Evolutionary conservation across 352 stramenopile genomes (phyloP), one percentile per base, ranked within the genome.

Genomic region (Phytopythium aichiense): DNA sequence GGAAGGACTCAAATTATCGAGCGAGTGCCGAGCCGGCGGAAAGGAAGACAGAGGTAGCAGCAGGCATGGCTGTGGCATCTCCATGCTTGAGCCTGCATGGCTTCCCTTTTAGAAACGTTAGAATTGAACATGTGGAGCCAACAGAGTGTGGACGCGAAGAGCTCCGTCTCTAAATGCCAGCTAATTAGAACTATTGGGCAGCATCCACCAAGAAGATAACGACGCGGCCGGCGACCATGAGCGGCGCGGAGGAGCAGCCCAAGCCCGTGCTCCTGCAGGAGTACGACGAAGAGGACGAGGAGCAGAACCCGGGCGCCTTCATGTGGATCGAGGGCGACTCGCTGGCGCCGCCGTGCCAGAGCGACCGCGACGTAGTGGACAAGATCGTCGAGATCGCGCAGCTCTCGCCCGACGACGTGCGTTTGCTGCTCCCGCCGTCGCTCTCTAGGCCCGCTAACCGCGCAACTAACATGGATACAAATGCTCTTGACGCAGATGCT

Each of bases 281-380:
- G 57, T 38, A 43, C 40, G 63, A 71, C 49, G 72, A 77, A 0
- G 72, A 71, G 15, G 69, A 65, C 23, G 70, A 76, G 23, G 72
- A 82, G 53, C 63, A 74, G 61, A 77, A 79, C 40, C 72, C 75
- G 16, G 65, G 67, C 31, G 64, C 66, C 38, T 84, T 76, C 61
- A 87, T 87, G 77, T 87, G 77, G 77, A 80, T 87, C 9, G 77
- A 87, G 46, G 77, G 77, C 25, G 77, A 87, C 48, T 87, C 77
- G 12, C 58, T 87, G 13, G 77, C 77, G 18, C 77, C 77, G n/a
- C 77, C 77, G 8, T 87, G 77, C 50, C 77, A 87, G 57, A 84
- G 73, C 43, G 77, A 87, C 38, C 73, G 67, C 53, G 75, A 85
- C 33, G 65, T 87, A 37, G 77, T 87, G 23, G 72, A 79, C 20